Evolutionary conservation across 2,329 filamentous ascomycete species (phyloP), one percentile per base, ranked within the genome.

Genomic region (Phyllosticta citrichinensis): DNA sequence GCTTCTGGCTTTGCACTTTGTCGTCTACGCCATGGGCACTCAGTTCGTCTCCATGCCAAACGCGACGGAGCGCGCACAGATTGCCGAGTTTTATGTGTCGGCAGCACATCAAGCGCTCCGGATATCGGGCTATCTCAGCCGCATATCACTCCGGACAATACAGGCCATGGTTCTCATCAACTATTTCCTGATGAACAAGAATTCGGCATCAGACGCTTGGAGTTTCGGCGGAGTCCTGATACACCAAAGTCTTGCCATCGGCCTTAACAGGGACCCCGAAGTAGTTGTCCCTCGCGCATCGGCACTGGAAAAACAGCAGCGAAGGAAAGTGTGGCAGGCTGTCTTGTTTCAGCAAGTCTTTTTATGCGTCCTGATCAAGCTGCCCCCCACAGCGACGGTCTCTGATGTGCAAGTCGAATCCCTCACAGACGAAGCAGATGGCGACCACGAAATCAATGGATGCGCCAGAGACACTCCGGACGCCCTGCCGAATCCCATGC

Each of bases 141-240:
- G 84, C 53, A 87, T 88, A 1, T 89, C 87, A 0, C 79, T 91
- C 56, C 79, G 84, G 24, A 88, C 87, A 1, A 84, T 92, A 33
- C 87, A 91, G 71, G 84, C 89, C 53, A 92, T 92, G 88, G 86
- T 91, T 0, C 74, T 93, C n/a, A 85, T 91, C 62, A 86, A 85
- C 0, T 92, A 92, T 69, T 93, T 93, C 66, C 78, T 93, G 40
- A 91, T 92, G 76, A 93, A 93, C 67, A 88, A 93, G 71, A 91
- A 91, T 67, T 88, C 92, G 67, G 88, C 88, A 3, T 89, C 87
- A 0, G 89, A 93, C 69, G 89, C 88, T 1, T 93, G 88, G 85
- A 86, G 88, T 0, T 93, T 91, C 77, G 87, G 87, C 0, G 89
- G 89, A 5, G 86, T 93, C 25, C 73, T 91, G 22, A 85, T 90